These are phyloP conservation scores for Phaseolus coccineus DNA, from an alignment of 331 rosid species.

Conservation along the genomic window DNA sequence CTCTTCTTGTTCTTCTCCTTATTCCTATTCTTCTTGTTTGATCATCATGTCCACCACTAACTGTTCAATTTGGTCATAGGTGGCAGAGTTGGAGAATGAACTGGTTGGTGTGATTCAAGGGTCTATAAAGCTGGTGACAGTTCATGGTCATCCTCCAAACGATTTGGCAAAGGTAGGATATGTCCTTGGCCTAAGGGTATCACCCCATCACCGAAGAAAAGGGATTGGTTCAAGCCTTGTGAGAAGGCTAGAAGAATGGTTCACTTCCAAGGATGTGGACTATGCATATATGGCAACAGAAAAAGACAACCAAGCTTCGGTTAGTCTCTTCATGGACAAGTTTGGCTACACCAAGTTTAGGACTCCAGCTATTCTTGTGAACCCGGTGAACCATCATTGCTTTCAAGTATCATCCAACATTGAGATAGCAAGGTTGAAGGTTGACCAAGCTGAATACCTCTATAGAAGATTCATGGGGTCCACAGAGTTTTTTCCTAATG, in stretches of 20 bases:
- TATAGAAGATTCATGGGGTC: constrained; percentile 76
- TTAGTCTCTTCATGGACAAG: constrained; percentile 63
- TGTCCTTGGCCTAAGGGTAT: constrained; percentile 78
- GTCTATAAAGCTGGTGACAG: constrained; percentile 75
- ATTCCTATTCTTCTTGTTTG: not conserved
- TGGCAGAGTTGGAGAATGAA: constrained; percentile 73
- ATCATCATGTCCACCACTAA: constrained; percentile 41
- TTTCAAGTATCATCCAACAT: constrained; percentile 56
- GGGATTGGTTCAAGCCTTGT: constrained; percentile 77
- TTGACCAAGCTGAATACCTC: constrained; percentile 72
- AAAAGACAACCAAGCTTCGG: constrained; percentile 83
- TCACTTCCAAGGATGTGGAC: constrained; percentile 72
- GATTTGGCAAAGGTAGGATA: constrained; percentile 79
- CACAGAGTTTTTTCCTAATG: constrained; percentile 79
- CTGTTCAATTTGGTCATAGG: constrained; percentile 50
- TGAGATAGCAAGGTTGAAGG: constrained; percentile 56
- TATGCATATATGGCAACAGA: constrained; percentile 87
- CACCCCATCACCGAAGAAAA: constrained; percentile 63
- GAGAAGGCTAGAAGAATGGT: constrained; percentile 77
- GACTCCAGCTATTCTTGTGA: constrained; percentile 78
- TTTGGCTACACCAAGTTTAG: constrained; percentile 72
- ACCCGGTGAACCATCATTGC: constrained; percentile 65
- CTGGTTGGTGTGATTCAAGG: constrained; percentile 90
- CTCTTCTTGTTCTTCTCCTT: too few relatives aligned
- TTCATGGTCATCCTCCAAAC: constrained; percentile 61